Conservation (phyloP, 2,329 filamentous ascomycete genomes). For the Alternaria sp. region DNA sequence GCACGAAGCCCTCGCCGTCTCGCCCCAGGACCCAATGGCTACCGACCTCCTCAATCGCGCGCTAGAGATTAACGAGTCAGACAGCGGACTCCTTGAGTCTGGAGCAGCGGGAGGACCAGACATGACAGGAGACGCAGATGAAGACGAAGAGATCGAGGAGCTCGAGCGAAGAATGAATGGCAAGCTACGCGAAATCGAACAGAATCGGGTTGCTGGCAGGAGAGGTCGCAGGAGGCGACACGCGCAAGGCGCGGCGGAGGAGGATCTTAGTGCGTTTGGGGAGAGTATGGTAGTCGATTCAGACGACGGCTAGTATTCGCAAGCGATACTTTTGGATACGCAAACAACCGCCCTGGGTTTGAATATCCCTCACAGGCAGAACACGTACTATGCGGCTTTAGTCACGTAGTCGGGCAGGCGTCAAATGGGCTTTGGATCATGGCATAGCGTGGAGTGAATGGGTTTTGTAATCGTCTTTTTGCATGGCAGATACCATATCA, state of each 20-base stretch:
- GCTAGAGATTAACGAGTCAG: slow-evolving; percentile 52
- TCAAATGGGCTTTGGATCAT: slow-evolving; percentile 1
- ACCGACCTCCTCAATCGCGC: slow-evolving; percentile 79
- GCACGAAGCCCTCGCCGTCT: slow-evolving; percentile 82
- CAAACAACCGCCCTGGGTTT: not conserved
- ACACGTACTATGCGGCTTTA: not conserved
- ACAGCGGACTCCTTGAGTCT: slow-evolving; percentile 14
- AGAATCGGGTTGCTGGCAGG: slow-evolving; percentile 61
- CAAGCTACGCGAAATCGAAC: slow-evolving; percentile 56
- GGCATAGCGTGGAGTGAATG: slow-evolving; percentile 9
- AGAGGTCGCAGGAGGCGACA: slow-evolving; percentile 56
- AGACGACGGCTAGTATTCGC: slow-evolving; percentile 46
- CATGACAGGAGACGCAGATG: slow-evolving; percentile 10
- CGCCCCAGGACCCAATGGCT: slow-evolving; percentile 80
- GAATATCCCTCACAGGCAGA: not conserved
- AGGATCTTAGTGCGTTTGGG: slow-evolving; percentile 49
- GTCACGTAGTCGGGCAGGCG: not conserved
- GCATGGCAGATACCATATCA: not conserved
- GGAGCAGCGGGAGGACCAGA: not conserved
- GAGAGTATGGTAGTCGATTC: slow-evolving; percentile 65
- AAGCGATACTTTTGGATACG: not conserved
- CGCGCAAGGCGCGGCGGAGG: slow-evolving; percentile 53
- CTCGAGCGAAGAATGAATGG: slow-evolving; percentile 62
- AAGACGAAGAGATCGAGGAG: slow-evolving; percentile 51
- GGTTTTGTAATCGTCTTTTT: not conserved